Base-by-base conservation (phyloP, 768 basidiomycete species). In the Lepiota venenata region DNA sequence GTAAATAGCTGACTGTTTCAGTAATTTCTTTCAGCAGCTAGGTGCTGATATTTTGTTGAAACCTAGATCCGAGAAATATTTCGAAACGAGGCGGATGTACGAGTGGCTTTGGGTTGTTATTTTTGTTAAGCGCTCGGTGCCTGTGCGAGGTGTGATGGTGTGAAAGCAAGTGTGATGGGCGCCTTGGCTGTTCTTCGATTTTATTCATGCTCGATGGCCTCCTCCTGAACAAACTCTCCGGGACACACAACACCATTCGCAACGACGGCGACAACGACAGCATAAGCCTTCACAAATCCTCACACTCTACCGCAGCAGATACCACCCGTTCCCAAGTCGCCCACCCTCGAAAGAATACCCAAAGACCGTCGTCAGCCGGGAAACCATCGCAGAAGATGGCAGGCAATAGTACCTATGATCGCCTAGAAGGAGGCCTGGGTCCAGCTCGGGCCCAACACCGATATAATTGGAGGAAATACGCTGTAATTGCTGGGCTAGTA, bases 381-480 rank as follows among this genome's bases (percentile, higher is more conserved):
- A 7, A 6, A 29, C 32, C 46, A 12, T 15, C 53, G 11, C 38
- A 43, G 40, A 48, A 40, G 29, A 55, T 55, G 53, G 53, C 53
- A 55, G 53, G 53, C 20, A 32, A 29, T 15, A 55, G 65, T 60
- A 73, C 75, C 64, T 85, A 83, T 64, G 83, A 84, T 53, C 78
- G 82, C 25, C 75, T 85, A 37, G 84, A 85, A 62, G 76, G 78
- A 36, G 84, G 84, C 14, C 73, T 81, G 67, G 83, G 84, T 4
- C 78, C 81, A 1, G 66, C 68, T 39, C 68, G 78, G 18, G 56
- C 58, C 20, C 59, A 52, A 12, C 25, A 61, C 57, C 64, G 69
- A 0, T 74, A 77, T 56, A 73, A 66, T 16, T 90, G 88, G 88
- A 88, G 82, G 67, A 87, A 81, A 70, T 77, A 88, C 52, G 81